Percentiles rank a stretch among this genome's conserved stretches.
Conservation (phyloP, 2,329 filamentous ascomycete genomes). For the Trichophyton equinum region DNA sequence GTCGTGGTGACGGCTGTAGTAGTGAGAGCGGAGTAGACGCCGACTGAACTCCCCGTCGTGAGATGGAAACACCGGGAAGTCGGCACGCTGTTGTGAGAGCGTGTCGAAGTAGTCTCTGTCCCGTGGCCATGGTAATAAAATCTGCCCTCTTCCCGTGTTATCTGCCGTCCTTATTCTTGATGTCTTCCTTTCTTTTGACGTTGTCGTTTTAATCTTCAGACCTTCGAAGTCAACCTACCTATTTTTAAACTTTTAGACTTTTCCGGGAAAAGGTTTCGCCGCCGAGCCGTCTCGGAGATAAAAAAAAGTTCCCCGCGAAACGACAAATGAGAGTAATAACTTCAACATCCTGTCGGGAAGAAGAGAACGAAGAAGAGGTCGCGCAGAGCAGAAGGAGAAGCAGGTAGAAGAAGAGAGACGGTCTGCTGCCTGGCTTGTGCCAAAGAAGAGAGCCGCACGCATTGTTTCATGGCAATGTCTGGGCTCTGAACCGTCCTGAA, state of each 20-base stretch:
- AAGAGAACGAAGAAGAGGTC: too few species aligned
- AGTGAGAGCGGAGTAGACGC: neutral
- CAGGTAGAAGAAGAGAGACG: too few species aligned
- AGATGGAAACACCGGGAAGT: neutral
- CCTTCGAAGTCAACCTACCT: neutral
- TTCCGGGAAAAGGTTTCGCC: neutral
- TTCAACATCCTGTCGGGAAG: neutral
- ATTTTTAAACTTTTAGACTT: neutral
- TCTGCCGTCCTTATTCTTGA: neutral
- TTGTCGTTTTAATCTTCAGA: neutral
- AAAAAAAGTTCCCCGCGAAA: neutral
- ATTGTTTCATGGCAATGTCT: neutral
- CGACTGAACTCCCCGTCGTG: neutral
- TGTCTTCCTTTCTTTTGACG: neutral
- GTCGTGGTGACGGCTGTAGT: neutral
- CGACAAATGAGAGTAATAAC: neutral
- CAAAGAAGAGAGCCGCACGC: neutral
- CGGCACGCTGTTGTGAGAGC: constrained; percentile 2
- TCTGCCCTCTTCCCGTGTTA: too few species aligned
- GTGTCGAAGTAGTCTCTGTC: constrained; percentile 7
- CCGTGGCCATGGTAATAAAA: constrained; percentile 8
- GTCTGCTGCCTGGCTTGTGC: neutral
- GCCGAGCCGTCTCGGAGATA: neutral
- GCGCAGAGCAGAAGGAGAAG: too few species aligned
- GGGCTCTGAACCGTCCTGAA: neutral